Base-by-base conservation (phyloP, 371 early-diverging fungal genomes). In the Rhizopus microsporus region DNA sequence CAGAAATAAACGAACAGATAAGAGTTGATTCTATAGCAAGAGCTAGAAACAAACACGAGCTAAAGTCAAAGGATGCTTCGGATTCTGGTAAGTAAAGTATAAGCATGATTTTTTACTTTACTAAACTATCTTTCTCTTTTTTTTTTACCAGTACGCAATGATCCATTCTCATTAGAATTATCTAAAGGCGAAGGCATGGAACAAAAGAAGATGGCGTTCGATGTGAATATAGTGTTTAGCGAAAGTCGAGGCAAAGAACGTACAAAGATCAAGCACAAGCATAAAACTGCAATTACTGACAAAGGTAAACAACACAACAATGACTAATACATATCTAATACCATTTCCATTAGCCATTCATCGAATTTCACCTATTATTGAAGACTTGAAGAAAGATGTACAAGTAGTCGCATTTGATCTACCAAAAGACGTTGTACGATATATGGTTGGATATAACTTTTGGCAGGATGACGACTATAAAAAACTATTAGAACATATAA, bases 361-460 rank as follows among this genome's bases (percentile, higher is more conserved):
- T 44, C 81, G 82, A 43, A 53, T 87, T 30, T 52, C 78, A 17
- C 80, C 82, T 1, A 68, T 84, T 15, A 75, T 84, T 65, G 81
- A 80, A 42, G 77, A 76, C 32, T 53, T 84, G 35, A 75, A 75
- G 15, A 71, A 72, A 34, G 79, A 82, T 16, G 78, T 87, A 4
- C 88, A 88, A n/a, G 88, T 89, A 3, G 63, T 91, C 51, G 88
- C 86, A 0, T 70, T 87, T 23, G 91, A 91, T 68, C 51, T 88
- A 47, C 82, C 86, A 1, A 80, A 80, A 33, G 87, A 85, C 13
- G 56, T 83, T 4, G 63, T 89, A 31, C 75, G 79, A 30, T 63
- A 77, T 15, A 65, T 91, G 65, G 68, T 72, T 1, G 85, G 86
- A 33, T 80, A 76, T 43, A 78, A 74, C 50, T 78, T 87, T 49